phyloP scores from a whole-genome alignment of 202 grass and related monocot genomes.

The Musa balbisiana region DNA sequence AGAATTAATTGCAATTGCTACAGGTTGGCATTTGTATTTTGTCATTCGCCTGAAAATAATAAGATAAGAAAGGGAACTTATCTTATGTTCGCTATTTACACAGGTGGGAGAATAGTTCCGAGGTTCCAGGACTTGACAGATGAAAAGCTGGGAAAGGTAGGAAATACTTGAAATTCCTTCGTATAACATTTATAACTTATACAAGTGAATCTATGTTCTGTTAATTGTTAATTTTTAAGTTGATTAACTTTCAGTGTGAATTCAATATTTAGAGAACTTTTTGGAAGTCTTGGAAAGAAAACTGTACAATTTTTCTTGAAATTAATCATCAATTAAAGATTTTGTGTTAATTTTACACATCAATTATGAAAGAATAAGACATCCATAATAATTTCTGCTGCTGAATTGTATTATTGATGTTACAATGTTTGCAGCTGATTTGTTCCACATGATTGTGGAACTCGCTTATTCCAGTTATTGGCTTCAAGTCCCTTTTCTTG shows the following conservation, averaged over 20 bases:
- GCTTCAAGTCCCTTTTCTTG: too few relatives aligned
- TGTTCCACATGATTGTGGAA: too few relatives aligned
- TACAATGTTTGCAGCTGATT: too few relatives aligned
- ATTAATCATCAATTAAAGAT: too few relatives aligned
- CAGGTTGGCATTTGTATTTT: conserved; percentile 38
- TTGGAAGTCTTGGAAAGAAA: too few relatives aligned
- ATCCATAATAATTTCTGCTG: too few relatives aligned
- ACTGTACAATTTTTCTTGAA: too few relatives aligned
- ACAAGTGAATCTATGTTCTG: not conserved
- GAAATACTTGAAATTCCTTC: not conserved
- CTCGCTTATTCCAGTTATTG: too few relatives aligned
- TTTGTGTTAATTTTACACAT: too few relatives aligned
- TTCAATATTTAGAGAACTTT: not conserved
- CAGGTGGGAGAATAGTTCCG: conserved; percentile 87
- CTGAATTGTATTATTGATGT: too few relatives aligned
- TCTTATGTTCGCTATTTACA: conserved; percentile 17
- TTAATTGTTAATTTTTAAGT: not conserved
- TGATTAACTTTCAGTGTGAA: not conserved
- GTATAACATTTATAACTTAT: not conserved
- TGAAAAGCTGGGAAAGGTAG: conserved; percentile 95
- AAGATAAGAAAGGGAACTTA: too few relatives aligned
- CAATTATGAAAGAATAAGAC: too few relatives aligned
- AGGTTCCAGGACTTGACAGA: conserved; percentile 81
- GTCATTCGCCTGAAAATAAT: not conserved
- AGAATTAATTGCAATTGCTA: conserved; percentile 95